Conservation (phyloP, 495 filamentous ascomycete species). For the Xylaria venustula region DNA sequence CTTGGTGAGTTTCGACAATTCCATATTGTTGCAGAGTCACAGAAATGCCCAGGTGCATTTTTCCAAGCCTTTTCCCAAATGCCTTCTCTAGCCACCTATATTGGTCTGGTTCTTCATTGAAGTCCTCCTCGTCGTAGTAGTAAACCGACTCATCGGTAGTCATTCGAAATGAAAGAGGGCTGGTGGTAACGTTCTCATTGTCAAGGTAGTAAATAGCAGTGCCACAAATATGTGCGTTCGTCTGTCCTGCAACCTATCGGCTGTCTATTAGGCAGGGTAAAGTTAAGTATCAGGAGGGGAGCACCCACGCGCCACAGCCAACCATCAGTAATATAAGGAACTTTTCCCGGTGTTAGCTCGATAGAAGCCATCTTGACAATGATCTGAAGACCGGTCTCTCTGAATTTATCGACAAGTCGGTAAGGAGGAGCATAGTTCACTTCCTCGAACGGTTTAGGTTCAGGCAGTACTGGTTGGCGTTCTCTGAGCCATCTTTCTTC, state of each 20-base stretch:
- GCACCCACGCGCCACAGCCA: conserved; percentile 36
- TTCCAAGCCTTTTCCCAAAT: conserved; percentile 22
- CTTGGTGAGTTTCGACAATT: conserved; percentile 31
- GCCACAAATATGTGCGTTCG: conserved; percentile 59
- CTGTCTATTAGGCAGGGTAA: conserved; percentile 25
- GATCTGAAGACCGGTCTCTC: conserved; percentile 51
- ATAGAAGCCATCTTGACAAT: conserved; percentile 67
- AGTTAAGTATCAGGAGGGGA: conserved; percentile 31
- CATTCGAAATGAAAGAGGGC: conserved; percentile 54
- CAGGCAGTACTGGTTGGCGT: conserved; percentile 23
- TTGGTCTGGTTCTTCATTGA: conserved; percentile 19
- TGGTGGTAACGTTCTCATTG: conserved; percentile 57
- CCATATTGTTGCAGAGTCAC: conserved; percentile 36
- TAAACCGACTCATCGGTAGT: conserved; percentile 27
- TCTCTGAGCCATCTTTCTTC: neutral
- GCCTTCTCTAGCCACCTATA: conserved; percentile 19
- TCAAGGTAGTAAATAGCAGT: conserved; percentile 63
- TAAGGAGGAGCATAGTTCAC: conserved; percentile 27
- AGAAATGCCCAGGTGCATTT: neutral
- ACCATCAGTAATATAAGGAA: conserved; percentile 23
- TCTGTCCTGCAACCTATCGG: conserved; percentile 45
- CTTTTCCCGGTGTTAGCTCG: conserved; percentile 59
- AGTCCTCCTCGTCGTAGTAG: neutral
- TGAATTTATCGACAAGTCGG: conserved; percentile 36
- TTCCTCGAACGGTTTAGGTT: conserved; percentile 33